Percentiles rank a stretch among this genome's conserved stretches.
Conservation (phyloP, 2,329 filamentous ascomycete genomes). For the Colletotrichum sp. region DNA sequence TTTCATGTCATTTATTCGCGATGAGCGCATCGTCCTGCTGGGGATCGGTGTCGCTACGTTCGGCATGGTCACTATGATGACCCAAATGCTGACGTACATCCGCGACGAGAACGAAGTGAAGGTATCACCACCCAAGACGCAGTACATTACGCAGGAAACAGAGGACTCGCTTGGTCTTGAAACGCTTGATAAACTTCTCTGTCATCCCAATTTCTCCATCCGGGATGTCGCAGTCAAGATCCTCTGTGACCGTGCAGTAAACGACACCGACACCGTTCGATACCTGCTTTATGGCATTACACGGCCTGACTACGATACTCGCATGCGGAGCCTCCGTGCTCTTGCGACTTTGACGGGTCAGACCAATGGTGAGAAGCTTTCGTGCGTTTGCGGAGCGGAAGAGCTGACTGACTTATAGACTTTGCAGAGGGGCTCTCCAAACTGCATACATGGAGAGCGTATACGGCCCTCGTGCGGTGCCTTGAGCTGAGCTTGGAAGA, state of each 20-base stretch:
- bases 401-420: conserved; percentile 24
- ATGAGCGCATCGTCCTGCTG: conserved; percentile 59
- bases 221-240: conserved; percentile 69
- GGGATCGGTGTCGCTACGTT: conserved; percentile 63
- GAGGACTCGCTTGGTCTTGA: conserved; percentile 71
- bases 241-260: conserved; percentile 59
- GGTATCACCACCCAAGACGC: conserved; percentile 66
- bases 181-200: conserved; percentile 70
- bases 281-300: conserved; percentile 63
- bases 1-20: conserved; percentile 40
- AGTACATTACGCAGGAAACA: conserved; percentile 76
- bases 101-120: conserved; percentile 71
- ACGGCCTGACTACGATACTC: conserved; percentile 60
- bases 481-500: conserved; percentile 61
- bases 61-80: conserved; percentile 61
- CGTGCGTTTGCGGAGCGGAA: neutral
- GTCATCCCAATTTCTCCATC: conserved; percentile 75
- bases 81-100: conserved; percentile 61
- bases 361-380: conserved; percentile 23
- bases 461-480: conserved; percentile 63
- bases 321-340: conserved; percentile 60
- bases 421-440: conserved; percentile 45
- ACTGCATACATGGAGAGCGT: conserved; percentile 55
- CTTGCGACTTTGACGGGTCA: conserved; percentile 57
- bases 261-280: conserved; percentile 58